A percentile compares a stretch with the other conserved stretches of the same genome.
Conservation (phyloP, 768 basidiomycete genomes). For the Naematelia aurantialba region DNA sequence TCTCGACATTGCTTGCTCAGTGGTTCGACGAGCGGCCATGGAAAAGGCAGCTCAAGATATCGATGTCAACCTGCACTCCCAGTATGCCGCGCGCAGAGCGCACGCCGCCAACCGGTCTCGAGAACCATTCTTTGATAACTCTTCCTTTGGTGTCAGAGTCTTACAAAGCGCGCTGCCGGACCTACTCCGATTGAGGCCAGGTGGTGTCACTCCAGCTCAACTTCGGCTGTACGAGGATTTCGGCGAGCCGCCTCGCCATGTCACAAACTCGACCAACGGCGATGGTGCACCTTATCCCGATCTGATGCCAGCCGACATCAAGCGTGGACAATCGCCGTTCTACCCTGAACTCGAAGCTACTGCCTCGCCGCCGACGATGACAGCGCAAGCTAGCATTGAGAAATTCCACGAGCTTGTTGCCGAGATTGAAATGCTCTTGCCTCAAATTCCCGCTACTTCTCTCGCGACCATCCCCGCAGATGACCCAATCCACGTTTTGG, state of each 20-base stretch:
- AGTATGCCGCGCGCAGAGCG: slow-evolving; percentile 76
- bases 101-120: slow-evolving; percentile 59
- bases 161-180: slow-evolving; percentile 81
- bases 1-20: slow-evolving; percentile 83
- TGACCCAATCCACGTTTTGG: slow-evolving; percentile 78
- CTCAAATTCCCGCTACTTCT: slow-evolving; percentile 68
- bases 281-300: slow-evolving; percentile 23
- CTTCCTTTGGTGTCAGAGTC: slow-evolving; percentile 57
- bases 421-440: slow-evolving; percentile 77
- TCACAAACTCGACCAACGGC: slow-evolving; percentile 26
- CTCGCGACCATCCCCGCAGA: slow-evolving; percentile 70
- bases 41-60: slow-evolving; percentile 89
- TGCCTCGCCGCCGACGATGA: slow-evolving; percentile 29
- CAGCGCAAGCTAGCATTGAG: slow-evolving; percentile 81
- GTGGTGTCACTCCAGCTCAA: slow-evolving; percentile 77
- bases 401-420: slow-evolving; percentile 62
- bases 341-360: slow-evolving; percentile 19
- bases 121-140: slow-evolving; percentile 85
- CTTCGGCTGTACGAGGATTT: slow-evolving; percentile 93
- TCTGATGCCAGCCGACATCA: slow-evolving; percentile 29
- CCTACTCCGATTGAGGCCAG: slow-evolving; percentile 75
- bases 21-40: slow-evolving; percentile 97
- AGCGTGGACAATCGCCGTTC: slow-evolving; percentile 33
- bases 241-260: slow-evolving; percentile 58
- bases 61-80: slow-evolving; percentile 77